Evolutionary conservation across 1,139 yeast species (phyloP), one percentile per base, ranked within the genome.

Genomic region (Scheffersomyces parashehatae): DNA sequence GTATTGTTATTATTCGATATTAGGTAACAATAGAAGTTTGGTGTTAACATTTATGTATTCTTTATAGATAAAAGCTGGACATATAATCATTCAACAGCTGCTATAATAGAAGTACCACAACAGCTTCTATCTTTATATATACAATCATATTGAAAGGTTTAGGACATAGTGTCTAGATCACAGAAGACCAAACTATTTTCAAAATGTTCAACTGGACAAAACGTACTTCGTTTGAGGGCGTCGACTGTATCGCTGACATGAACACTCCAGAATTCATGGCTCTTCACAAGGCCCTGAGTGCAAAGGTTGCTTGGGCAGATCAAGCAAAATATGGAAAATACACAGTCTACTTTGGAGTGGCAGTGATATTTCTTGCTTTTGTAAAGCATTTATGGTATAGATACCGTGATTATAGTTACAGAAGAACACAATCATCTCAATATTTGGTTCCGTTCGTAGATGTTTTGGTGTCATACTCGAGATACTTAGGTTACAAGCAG

Each of bases 401-500:
- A 31, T 57, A 61, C 41, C 43, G 65, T 37, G 83, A 79, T 47
- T 55, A 56, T 45, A 43, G 55, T 3, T 65, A 67, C 43, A 53
- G 58, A 29, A 59, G 52, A 36, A 36, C 44, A 0, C 43, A 41
- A 4, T 41, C 47, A 28, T 42, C 43, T 38, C 36, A 49, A 16
- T 38, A 30, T 38, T 50, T 42, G 43, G 45, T n/a, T 13, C 46
- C 58, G 30, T 55, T 51, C 12, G 52, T 65, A 13, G 69, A 68
- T 48, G 65, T 69, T 11, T 35, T 66, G 1, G 51, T 64, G 9
- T 75, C 83, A 1, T 57, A 75, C 38, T 62, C 68, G 29, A 65
- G 88, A 45, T 73, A 52, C 44, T 41, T 81, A 7, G 75, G 81
- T 1, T 82, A 82, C 55, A 72, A 75, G 48, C 77, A 72, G 48